Evolutionary conservation across 306 rosid species (phyloP).

Genomic region (Glycine latifolia): DNA sequence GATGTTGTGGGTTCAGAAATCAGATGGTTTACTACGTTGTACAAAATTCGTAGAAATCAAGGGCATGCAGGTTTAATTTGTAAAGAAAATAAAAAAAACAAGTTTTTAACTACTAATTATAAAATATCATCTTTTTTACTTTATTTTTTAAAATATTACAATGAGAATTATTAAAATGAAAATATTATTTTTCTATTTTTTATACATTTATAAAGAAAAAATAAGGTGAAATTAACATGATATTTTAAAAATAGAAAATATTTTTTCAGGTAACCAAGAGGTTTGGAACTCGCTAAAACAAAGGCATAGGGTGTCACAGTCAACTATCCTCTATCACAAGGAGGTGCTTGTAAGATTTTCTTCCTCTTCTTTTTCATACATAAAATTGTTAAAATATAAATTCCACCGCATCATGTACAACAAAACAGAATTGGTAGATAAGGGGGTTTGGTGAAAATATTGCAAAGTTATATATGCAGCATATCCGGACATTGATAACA

Average conservation of each 20-base stretch:
- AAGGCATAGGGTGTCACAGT: not conserved
- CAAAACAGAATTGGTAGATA: too few species aligned
- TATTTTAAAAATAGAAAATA: not conserved
- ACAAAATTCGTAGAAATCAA: too few species aligned
- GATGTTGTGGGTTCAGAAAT: slow-evolving; percentile 30
- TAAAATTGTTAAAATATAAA: not conserved
- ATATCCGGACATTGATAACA: not conserved
- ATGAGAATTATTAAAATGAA: not conserved
- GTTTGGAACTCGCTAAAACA: not conserved
- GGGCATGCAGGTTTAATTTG: too few species aligned
- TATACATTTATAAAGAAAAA: too few species aligned
- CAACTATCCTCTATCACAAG: not conserved
- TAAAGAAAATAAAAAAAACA: too few species aligned
- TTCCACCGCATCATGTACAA: not conserved
- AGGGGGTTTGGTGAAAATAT: not conserved
- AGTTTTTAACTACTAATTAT: not conserved
- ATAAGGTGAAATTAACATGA: not conserved
- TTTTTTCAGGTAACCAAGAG: not conserved
- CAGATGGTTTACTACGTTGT: not conserved
- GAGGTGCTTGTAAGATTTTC: not conserved
- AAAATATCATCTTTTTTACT: not conserved
- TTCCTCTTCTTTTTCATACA: not conserved
- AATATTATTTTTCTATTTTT: not conserved
- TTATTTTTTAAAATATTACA: not conserved
- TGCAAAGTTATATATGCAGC: not conserved